Conservation (phyloP, 805 yeast genomes). For the Ogataea henricii region DNA sequence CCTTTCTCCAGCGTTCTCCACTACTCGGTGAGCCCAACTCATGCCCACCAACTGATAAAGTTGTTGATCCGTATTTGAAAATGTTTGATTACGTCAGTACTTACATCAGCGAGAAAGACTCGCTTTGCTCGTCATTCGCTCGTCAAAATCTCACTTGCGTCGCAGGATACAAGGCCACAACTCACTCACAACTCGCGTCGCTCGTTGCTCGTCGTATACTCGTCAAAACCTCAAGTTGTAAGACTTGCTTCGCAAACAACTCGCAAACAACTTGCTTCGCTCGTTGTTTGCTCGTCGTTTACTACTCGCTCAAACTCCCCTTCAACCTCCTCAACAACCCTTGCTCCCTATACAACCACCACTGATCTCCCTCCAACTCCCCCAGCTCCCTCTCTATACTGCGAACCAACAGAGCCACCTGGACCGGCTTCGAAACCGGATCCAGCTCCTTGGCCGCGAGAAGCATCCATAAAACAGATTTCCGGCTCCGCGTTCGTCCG, state of each 20-base stretch:
- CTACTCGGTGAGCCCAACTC: too few species aligned
- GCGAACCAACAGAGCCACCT: constrained; percentile 27
- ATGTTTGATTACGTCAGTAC: neutral
- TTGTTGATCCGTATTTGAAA: too few species aligned
- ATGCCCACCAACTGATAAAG: too few species aligned
- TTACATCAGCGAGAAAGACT: neutral
- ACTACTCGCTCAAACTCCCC: constrained; percentile 9
- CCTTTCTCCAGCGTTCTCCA: too few species aligned
- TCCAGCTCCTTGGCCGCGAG: constrained; percentile 76
- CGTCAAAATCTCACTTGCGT: too few species aligned
- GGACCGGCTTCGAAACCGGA: constrained; percentile 29
- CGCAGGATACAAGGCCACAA: too few species aligned
- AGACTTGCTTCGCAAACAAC: too few species aligned
- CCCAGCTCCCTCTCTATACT: constrained; percentile 24
- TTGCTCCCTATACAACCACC: constrained; percentile 34
- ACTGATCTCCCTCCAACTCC: constrained; percentile 6
- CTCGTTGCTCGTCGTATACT: too few species aligned
- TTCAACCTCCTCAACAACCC: constrained; percentile 28
- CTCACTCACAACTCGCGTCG: neutral
- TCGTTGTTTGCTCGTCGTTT: neutral
- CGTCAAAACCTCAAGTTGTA: too few species aligned
- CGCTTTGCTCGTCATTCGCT: too few species aligned
- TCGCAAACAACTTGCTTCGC: neutral
- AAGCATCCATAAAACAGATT: constrained; percentile 75
- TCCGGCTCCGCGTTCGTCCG: constrained; percentile 66